phyloP scores from a whole-genome alignment of 495 filamentous ascomycete genomes.

The Neurospora sp. region DNA sequence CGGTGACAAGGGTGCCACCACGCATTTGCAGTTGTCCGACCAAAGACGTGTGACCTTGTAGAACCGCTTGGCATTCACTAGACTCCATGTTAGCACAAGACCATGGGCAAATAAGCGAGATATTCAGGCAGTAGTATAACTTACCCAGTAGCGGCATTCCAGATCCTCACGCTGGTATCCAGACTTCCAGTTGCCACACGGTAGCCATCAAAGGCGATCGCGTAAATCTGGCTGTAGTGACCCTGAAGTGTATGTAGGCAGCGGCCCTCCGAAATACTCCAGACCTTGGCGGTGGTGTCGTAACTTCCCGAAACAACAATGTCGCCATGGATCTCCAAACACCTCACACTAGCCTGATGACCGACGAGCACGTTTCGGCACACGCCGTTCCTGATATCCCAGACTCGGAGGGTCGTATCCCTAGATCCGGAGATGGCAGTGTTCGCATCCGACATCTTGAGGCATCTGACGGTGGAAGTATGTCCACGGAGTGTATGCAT shows the following conservation, averaged over 20 bases:
- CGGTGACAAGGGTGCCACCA: conserved; percentile 86
- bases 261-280: conserved; percentile 90
- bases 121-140: conserved; percentile 11
- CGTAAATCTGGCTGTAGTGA: conserved; percentile 98
- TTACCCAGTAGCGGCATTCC: conserved; percentile 87
- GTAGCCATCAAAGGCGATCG: conserved; percentile 89
- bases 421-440: conserved; percentile 94
- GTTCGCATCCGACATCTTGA: conserved; percentile 91
- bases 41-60: conserved; percentile 93
- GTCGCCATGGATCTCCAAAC: conserved; percentile 91
- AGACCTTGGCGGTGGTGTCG: conserved; percentile 91
- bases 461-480: conserved; percentile 89
- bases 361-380: conserved; percentile 90
- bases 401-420: conserved; percentile 88
- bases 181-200: conserved; percentile 94
- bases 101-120: background rate
- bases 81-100: conserved; percentile 11
- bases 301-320: conserved; percentile 94
- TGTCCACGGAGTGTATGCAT: conserved; percentile 85
- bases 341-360: conserved; percentile 93
- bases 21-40: conserved; percentile 97
- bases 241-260: conserved; percentile 84
- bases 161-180: conserved; percentile 93
- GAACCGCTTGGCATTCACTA: conserved; percentile 75
- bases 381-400: conserved; percentile 80